A percentile compares a stretch with the other conserved stretches of the same genome.
Conservation (phyloP, 495 filamentous ascomycete genomes). For the Daldinia caldariorum region DNA sequence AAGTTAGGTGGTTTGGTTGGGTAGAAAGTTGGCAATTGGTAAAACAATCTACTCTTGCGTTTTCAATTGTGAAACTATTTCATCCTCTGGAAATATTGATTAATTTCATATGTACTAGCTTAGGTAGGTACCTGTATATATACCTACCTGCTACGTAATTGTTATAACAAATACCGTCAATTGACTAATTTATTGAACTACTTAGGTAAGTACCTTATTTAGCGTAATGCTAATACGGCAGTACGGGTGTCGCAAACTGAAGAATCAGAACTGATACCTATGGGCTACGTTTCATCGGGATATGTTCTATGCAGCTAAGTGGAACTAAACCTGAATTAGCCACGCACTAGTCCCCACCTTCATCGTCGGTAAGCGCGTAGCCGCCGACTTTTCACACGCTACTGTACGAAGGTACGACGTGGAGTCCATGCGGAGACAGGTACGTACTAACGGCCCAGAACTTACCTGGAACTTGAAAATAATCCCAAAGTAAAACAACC, state of each 20-base stretch:
- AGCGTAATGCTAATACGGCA: too few relatives aligned
- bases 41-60: not conserved
- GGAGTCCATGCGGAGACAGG: constrained; percentile 23
- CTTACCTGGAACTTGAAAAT: not conserved
- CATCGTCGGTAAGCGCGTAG: constrained; percentile 43
- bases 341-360: constrained; percentile 1
- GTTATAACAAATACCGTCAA: too few relatives aligned
- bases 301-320: constrained; percentile 12
- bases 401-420: constrained; percentile 37
- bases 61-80: not conserved
- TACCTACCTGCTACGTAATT: too few relatives aligned
- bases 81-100: not conserved
- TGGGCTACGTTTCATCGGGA: constrained; percentile 18
- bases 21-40: not conserved
- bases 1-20: not conserved
- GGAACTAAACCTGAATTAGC: constrained; percentile 29
- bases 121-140: not conserved
- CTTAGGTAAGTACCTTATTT: too few relatives aligned
- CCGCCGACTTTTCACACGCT: constrained; percentile 41
- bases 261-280: constrained; percentile 5
- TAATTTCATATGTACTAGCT: too few relatives aligned
- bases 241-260: not conserved
- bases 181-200: not conserved
- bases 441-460: constrained; percentile 11
- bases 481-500: constrained; percentile 27